Base-by-base conservation (phyloP, 306 rosid species). In the Cucurbita maxima region DNA sequence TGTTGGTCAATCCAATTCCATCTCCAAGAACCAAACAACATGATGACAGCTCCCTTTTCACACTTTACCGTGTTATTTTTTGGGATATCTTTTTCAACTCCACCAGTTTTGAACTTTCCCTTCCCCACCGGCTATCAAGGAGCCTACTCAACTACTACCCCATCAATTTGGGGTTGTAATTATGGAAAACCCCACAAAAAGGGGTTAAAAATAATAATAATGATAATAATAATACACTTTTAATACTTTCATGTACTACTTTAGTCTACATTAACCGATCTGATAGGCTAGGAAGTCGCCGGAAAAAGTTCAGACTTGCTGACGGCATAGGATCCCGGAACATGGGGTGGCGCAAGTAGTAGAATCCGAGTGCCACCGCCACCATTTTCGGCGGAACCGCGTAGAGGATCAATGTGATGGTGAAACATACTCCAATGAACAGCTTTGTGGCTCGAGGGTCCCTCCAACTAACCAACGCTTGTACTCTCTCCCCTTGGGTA, bases 401-500 rank as follows among this genome's bases (percentile, higher is more conserved):
- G 13, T 77, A 83, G 8, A 86, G 83, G 11, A 81, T 73, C 40
- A 86, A 57, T 9, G 87, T 79, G 61, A 86, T 83, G 1, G 76
- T 58, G 11, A 83, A 74, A 66, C 85, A 86, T 48, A 86, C 85
- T 14, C 84, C 85, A 13, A 79, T 81, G 72, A 86, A 86, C 75
- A 86, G 34, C 41, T 83, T 81, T 0, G 98, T 89, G 6, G 98
- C 98, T 20, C 97, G 84, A 25, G 97, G 97, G 77, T 89, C 98
- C 79, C 97, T 88, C 98, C 98, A 86, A 22, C 84, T 86, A 14
- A 94, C 97, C 86, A 94, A 80, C 1, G 97, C 97, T 48, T 94
- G 97, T 25, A 88, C 78, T 82, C 99, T 79, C 62, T 94, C 99
- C 0, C 99, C 99, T 38, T 94, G 99, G 0, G 99, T 81, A 1